These are phyloP conservation scores for Fusarium virguliforme DNA, from an alignment of 2,329 filamentous ascomycete genomes.

Conservation along the genomic window DNA sequence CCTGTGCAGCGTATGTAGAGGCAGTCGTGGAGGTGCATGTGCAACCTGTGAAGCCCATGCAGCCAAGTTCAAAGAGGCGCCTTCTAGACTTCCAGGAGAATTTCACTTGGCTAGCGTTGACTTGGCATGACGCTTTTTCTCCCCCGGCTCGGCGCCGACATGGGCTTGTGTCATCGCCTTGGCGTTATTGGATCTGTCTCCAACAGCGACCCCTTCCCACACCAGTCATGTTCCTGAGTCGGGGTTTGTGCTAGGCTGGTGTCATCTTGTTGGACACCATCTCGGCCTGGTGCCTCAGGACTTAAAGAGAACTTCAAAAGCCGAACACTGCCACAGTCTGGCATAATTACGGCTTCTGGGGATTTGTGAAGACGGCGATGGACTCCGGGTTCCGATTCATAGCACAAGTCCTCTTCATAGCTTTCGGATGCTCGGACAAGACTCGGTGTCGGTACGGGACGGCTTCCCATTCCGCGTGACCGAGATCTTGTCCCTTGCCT, in stretches of 20 bases:
- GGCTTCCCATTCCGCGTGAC: constrained; percentile 63
- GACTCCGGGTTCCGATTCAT: constrained; percentile 52
- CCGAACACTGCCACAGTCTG: constrained; percentile 64
- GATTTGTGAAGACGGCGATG: constrained; percentile 63
- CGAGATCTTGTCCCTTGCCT: constrained; percentile 54
- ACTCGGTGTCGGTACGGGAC: constrained; percentile 58
- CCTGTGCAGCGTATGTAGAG: neutral
- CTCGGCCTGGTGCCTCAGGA: constrained; percentile 71
- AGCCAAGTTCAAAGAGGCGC: constrained; percentile 66
- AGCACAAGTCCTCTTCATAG: constrained; percentile 47
- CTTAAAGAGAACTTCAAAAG: constrained; percentile 56
- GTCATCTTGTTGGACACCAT: constrained; percentile 59
- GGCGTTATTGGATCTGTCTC: constrained; percentile 77
- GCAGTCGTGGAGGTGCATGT: too few relatives aligned
- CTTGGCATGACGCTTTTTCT: constrained; percentile 52
- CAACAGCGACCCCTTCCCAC: constrained; percentile 64
- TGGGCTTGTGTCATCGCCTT: constrained; percentile 73
- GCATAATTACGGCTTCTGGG: constrained; percentile 64
- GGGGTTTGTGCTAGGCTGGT: constrained; percentile 65
- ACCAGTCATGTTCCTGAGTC: constrained; percentile 62
- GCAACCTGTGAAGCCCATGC: constrained; percentile 46
- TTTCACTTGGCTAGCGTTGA: constrained; percentile 64
- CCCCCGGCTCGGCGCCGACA: constrained; percentile 72
- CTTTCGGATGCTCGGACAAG: constrained; percentile 38
- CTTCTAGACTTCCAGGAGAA: constrained; percentile 66